These are phyloP conservation scores for Sporobolomyces phaffii DNA, from an alignment of 768 basidiomycete genomes.

Conservation along the genomic window DNA sequence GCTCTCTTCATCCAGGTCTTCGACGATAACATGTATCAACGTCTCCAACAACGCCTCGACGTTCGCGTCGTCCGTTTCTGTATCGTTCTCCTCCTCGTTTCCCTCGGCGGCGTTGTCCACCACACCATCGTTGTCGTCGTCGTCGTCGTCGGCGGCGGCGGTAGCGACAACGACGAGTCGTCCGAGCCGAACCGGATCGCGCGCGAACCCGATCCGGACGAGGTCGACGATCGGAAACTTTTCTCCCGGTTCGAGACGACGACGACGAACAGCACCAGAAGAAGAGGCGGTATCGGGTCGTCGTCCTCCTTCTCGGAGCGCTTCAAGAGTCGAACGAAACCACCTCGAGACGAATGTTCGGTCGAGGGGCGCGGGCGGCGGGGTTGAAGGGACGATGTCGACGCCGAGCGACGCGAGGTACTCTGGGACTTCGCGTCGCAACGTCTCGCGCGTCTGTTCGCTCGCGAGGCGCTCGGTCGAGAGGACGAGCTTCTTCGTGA, in stretches of 20 bases:
- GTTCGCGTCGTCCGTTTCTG: too few species aligned
- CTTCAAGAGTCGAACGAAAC: too few species aligned
- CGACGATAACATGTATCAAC: neutral
- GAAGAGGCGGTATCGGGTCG: too few species aligned
- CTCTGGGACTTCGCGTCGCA: slow-evolving; percentile 53
- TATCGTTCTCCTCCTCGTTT: too few species aligned
- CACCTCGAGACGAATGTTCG: too few species aligned
- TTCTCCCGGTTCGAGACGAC: slow-evolving; percentile 41
- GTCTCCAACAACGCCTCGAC: slow-evolving; percentile 1
- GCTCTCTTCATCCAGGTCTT: slow-evolving; percentile 10
- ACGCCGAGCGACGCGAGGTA: slow-evolving; percentile 52
- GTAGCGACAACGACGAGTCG: neutral
- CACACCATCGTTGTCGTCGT: too few species aligned
- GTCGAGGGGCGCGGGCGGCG: too few species aligned
- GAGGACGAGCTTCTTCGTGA: slow-evolving; percentile 57
- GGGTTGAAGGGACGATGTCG: too few species aligned
- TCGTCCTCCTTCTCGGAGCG: too few species aligned
- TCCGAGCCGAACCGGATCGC: neutral
- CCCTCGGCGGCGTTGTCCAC: too few species aligned
- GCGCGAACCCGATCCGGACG: slow-evolving; percentile 72
- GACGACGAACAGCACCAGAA: neutral
- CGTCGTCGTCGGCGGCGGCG: too few species aligned
- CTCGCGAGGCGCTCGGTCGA: slow-evolving; percentile 43
- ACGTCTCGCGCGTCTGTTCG: slow-evolving; percentile 52
- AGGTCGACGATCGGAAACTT: slow-evolving; percentile 79